Percentiles rank a stretch among this genome's conserved stretches.
Evolutionary conservation across 1,284 basidiomycete genomes (phyloP).

Genomic region (Tilletia horrida): DNA sequence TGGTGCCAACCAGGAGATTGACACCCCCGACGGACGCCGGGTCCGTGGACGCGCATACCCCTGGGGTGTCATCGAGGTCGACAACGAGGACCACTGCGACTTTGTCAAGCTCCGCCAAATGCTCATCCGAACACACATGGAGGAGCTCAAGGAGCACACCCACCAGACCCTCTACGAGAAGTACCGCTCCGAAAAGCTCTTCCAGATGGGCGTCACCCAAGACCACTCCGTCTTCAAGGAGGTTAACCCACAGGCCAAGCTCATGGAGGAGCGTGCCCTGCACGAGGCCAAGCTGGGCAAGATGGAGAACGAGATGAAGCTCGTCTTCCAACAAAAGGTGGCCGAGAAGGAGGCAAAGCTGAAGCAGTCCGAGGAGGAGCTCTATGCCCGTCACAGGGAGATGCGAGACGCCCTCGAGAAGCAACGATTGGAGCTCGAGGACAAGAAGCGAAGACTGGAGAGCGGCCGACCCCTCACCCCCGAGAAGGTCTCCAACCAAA

Average conservation of each 20-base stretch:
- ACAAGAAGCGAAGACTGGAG: slow-evolving; percentile 95
- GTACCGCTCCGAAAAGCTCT: slow-evolving; percentile 51
- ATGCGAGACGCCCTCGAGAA: slow-evolving; percentile 70
- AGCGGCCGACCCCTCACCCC: slow-evolving; percentile 69
- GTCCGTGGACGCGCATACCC: slow-evolving; percentile 53
- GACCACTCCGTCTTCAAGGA: slow-evolving; percentile 75
- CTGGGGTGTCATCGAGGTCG: slow-evolving; percentile 54
- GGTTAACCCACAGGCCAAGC: slow-evolving; percentile 59
- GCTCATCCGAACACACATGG: slow-evolving; percentile 55
- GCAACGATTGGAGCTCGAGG: slow-evolving; percentile 89
- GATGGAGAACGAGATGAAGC: slow-evolving; percentile 56
- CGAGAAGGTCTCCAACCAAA: slow-evolving; percentile 64
- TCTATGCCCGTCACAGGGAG: slow-evolving; percentile 53
- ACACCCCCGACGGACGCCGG: slow-evolving; percentile 49
- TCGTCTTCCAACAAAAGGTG: slow-evolving; percentile 55
- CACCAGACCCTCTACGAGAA: slow-evolving; percentile 51
- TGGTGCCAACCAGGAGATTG: slow-evolving; percentile 50
- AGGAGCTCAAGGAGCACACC: slow-evolving; percentile 54
- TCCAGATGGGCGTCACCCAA: slow-evolving; percentile 49
- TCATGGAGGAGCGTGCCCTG: slow-evolving; percentile 53
- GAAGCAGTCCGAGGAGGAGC: slow-evolving; percentile 55
- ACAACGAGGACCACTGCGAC: slow-evolving; percentile 54
- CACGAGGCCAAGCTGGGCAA: slow-evolving; percentile 54
- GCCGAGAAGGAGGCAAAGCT: slow-evolving; percentile 55
- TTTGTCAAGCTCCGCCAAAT: slow-evolving; percentile 56